Conservation (phyloP, 164 flowering plant genomes). For the Vitis rotundifolia region DNA sequence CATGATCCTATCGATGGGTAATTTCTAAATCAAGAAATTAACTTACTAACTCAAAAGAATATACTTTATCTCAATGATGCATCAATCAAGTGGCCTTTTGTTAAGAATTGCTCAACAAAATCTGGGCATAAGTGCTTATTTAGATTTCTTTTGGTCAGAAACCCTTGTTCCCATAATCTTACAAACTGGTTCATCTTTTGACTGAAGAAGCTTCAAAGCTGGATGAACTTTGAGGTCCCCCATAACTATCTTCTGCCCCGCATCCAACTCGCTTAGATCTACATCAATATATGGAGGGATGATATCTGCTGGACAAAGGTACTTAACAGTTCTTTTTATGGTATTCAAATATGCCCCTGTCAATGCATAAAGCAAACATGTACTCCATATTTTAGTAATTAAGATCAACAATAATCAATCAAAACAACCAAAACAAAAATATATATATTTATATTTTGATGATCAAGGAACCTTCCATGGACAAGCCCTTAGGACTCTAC, state of each 20-base stretch:
- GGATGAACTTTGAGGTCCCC: slow-evolving; percentile 93
- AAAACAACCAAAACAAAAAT: too few species aligned
- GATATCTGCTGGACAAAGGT: slow-evolving; percentile 86
- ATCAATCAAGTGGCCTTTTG: not conserved
- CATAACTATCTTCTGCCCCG: slow-evolving; percentile 68
- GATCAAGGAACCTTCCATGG: too few species aligned
- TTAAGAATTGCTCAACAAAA: slow-evolving; percentile 2
- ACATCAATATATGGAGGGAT: slow-evolving; percentile 96
- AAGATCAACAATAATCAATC: not conserved
- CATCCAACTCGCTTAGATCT: slow-evolving; percentile 92
- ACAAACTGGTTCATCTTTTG: slow-evolving; percentile 63
- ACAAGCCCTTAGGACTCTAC: too few species aligned
- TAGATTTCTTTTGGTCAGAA: slow-evolving; percentile 64
- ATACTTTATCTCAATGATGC: too few species aligned
- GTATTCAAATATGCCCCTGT: slow-evolving; percentile 82
- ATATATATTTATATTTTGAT: too few species aligned
- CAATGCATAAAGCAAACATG: not conserved
- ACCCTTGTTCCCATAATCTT: slow-evolving; percentile 73
- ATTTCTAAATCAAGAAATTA: too few species aligned
- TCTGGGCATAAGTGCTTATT: slow-evolving; percentile 22
- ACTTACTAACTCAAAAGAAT: too few species aligned
- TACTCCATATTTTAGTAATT: not conserved
- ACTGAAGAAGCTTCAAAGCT: slow-evolving; percentile 56
- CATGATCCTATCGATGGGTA: too few species aligned
- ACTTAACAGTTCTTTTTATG: slow-evolving; percentile 77